Percentiles rank a stretch among this genome's conserved stretches.
phyloP scores from a whole-genome alignment of 805 yeast species.

The Schwanniomyces polymorphus region DNA sequence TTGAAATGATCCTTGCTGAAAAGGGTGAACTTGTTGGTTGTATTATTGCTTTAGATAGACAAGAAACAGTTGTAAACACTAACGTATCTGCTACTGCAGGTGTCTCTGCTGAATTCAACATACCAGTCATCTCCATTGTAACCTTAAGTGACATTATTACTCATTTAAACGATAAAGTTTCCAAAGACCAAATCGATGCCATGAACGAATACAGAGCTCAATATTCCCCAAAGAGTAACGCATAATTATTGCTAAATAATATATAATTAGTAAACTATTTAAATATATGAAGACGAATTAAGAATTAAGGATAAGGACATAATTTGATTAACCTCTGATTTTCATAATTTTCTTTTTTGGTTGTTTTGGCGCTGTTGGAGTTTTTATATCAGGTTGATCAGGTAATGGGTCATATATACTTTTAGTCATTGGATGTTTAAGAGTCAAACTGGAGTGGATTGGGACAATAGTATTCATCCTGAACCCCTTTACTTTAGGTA shows the following conservation, averaged over 20 bases:
- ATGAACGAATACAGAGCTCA: conserved; percentile 58
- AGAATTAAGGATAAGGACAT: neutral
- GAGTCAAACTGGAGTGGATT: conserved; percentile 73
- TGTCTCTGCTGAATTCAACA: conserved; percentile 66
- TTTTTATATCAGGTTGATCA: conserved; percentile 22
- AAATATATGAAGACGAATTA: neutral
- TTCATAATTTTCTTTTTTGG: conserved; percentile 62
- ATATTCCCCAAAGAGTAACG: conserved; percentile 41
- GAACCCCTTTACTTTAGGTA: conserved; percentile 84
- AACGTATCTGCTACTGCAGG: conserved; percentile 77
- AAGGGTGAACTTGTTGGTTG: conserved; percentile 79
- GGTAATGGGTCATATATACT: conserved; percentile 59
- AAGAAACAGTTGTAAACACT: conserved; percentile 76
- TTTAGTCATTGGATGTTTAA: conserved; percentile 83
- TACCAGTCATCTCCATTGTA: conserved; percentile 85
- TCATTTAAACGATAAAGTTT: conserved; percentile 56
- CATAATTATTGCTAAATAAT: neutral
- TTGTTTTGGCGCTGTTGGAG: conserved; percentile 40
- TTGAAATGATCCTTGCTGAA: conserved; percentile 67
- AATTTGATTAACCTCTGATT: conserved; percentile 47
- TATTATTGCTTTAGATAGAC: conserved; percentile 91
- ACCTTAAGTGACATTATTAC: conserved; percentile 70
- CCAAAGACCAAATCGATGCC: conserved; percentile 55
- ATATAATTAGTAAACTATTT: neutral
- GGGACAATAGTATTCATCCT: conserved; percentile 87